Base-by-base conservation (phyloP, 306 rosid genomes). In the Prunus padus region DNA sequence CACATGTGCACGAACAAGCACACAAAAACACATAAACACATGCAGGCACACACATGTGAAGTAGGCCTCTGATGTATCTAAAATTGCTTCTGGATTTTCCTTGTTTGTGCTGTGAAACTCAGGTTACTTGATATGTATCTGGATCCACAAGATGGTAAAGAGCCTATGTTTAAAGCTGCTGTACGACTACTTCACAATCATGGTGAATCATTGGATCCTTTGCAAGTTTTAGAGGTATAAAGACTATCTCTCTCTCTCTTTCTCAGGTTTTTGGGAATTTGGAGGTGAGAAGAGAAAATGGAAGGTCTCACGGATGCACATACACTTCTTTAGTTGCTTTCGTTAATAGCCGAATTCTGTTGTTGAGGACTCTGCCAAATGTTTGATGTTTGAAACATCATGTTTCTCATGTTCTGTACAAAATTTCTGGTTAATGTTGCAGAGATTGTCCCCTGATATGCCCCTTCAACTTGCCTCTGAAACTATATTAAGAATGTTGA, bases 101-200 rank as follows among this genome's bases (percentile, higher is more conserved):
- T 68, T 82, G 69, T 67, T 80, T 72, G 22, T 72, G 42, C 45
- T 67, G 44, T 66, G 74, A 71, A 74, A 80, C 20, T 73, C 86
- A 95, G 99, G 90, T 88, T 95, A 80, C 99, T 95, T 42, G 99
- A 95, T 82, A 95, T 95, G 99, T 95, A 95, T 89, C 85, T 95
- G 91, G 93, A 92, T 85, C 97, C 99, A 57, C 93, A 95, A 84
- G 92, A 95, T 77, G 99, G 97, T 49, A 95, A 92, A 83, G 97
- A 95, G 73, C 99, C 99, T 76, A 95, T 95, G 99, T 95, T 95
- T 80, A 95, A 89, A 73, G 96, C 97, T 80, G 97, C 99, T 73
- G 97, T 95, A 83, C 91, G 97, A 82, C 97, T 95, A 79, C 97
- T 95, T 59, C 99, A 95, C 81, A 95, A 95, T 83, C 97, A 92